These are phyloP conservation scores for Vigna unguiculata DNA, from an alignment of 306 rosid genomes.

Conservation along the genomic window DNA sequence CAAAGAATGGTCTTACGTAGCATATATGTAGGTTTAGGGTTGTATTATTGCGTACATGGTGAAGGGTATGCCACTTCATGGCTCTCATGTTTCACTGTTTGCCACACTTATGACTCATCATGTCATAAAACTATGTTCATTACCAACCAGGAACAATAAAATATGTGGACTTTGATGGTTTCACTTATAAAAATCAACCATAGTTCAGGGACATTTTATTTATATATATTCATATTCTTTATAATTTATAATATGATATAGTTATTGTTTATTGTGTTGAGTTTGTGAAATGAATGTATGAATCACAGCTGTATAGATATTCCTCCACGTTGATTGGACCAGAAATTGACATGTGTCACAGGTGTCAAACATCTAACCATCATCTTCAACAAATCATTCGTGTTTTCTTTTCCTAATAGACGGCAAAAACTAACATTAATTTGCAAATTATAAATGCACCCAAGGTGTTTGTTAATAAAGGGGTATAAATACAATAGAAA, in stretches of 20 bases:
- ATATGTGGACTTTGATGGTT: conserved; percentile 4
- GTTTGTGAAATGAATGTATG: neutral
- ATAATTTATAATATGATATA: too few species aligned
- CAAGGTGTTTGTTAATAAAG: neutral
- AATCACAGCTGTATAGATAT: neutral
- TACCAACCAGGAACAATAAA: neutral
- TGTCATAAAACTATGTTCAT: too few species aligned
- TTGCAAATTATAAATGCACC: neutral
- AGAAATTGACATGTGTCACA: conserved; percentile 10
- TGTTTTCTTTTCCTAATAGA: neutral
- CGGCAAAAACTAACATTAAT: conserved; percentile 17
- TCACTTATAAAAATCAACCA: neutral
- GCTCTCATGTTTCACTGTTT: too few species aligned
- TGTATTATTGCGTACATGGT: too few species aligned
- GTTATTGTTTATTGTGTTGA: too few species aligned
- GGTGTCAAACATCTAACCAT: neutral
- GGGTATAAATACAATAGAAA: too few species aligned
- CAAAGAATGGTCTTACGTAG: too few species aligned
- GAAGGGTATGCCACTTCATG: too few species aligned
- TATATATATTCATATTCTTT: too few species aligned
- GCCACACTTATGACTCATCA: too few species aligned
- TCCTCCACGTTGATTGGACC: conserved; percentile 16
- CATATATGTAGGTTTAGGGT: too few species aligned
- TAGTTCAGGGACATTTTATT: neutral
- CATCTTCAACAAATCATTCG: neutral